Percentiles rank a stretch among this genome's conserved stretches.
phyloP scores from a whole-genome alignment of 805 yeast species.

The Pichia membranifaciens region DNA sequence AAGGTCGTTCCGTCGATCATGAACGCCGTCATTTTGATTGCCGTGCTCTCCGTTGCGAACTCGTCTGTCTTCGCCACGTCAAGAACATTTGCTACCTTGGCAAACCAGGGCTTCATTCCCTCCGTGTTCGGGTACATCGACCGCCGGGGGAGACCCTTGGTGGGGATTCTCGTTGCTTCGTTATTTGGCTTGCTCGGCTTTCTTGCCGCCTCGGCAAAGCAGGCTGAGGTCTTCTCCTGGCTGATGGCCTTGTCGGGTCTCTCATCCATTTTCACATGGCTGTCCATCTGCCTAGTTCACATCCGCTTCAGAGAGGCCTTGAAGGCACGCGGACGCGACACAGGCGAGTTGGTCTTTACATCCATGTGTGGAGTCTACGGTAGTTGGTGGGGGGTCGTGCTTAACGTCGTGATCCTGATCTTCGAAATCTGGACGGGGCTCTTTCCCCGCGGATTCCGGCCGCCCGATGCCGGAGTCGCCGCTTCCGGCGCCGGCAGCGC shows the following conservation, averaged over 20 bases:
- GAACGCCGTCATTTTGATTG: constrained; percentile 60
- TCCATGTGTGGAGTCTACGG: constrained; percentile 63
- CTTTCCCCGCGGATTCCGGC: constrained; percentile 39
- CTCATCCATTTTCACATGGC: constrained; percentile 70
- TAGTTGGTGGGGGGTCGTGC: constrained; percentile 48
- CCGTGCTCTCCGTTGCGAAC: constrained; percentile 67
- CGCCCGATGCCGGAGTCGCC: constrained; percentile 16
- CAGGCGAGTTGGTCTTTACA: constrained; percentile 56
- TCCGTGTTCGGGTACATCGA: constrained; percentile 56
- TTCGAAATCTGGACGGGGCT: constrained; percentile 76
- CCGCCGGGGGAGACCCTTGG: constrained; percentile 64
- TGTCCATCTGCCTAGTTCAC: constrained; percentile 56
- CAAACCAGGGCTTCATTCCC: constrained; percentile 62
- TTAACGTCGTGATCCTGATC: constrained; percentile 51
- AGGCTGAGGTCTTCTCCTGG: constrained; percentile 61
- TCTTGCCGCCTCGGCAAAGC: constrained; percentile 47
- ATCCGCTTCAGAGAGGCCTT: constrained; percentile 62
- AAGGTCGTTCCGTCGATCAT: constrained; percentile 56
- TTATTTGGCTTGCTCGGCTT: constrained; percentile 51
- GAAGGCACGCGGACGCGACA: constrained; percentile 51
- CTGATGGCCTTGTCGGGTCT: constrained; percentile 63
- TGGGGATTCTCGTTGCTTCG: constrained; percentile 48
- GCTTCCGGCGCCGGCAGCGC: constrained; percentile 27
- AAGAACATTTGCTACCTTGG: constrained; percentile 55
- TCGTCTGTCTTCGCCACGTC: constrained; percentile 63